Base-by-base conservation (phyloP, 2,329 filamentous ascomycete genomes). In the Colletotrichum godetiae region DNA sequence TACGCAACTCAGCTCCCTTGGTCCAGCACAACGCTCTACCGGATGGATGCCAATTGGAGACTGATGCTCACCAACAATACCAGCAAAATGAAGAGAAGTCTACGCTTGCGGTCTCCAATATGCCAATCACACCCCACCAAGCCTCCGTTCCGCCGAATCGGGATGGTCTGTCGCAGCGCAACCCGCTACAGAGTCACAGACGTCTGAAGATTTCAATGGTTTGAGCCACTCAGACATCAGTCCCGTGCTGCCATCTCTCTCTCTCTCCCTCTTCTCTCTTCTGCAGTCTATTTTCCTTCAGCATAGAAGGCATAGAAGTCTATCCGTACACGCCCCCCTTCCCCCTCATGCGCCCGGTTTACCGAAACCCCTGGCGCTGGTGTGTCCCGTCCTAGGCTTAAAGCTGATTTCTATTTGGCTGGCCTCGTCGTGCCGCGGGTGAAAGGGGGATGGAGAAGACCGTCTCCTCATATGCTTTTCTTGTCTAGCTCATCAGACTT, bases 131-230 rank as follows among this genome's bases (percentile, higher is more conserved):
- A 7, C 59, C 27, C 60, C 53, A 24, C 11, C 13, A 46, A n/a
- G 42, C 55, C 62, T 75, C 73, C 73, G 73, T 74, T 75, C 64
- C 67, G 73, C 73, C 73, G 73, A 74, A 74, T 74, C 62, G 65
- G 70, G 70, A 74, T 72, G 65, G 73, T 33, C 27, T 35, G 56
- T 35, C 52, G 46, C 52, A 60, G 65, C 56, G 67, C 66, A 71
- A 57, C 60, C 65, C 70, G 70, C 70, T 73, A 59, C 71, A 71
- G 60, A 73, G 70, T 66, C 69, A 59, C 71, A 71, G 60, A 73
- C 35, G 60, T 66, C 67, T 73, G 71, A 66, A 73, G 56, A 73
- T 13, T 61, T 73, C 67, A 8, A 73, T 70, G 70, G 56, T 62
- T 66, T 73, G 71, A 61, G 61, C 61, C 55, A 66, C 71, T 57